A percentile compares a stretch with the other conserved stretches of the same genome.
These are phyloP conservation scores for Mycena venus DNA, from an alignment of 768 basidiomycete genomes.

Conservation along the genomic window DNA sequence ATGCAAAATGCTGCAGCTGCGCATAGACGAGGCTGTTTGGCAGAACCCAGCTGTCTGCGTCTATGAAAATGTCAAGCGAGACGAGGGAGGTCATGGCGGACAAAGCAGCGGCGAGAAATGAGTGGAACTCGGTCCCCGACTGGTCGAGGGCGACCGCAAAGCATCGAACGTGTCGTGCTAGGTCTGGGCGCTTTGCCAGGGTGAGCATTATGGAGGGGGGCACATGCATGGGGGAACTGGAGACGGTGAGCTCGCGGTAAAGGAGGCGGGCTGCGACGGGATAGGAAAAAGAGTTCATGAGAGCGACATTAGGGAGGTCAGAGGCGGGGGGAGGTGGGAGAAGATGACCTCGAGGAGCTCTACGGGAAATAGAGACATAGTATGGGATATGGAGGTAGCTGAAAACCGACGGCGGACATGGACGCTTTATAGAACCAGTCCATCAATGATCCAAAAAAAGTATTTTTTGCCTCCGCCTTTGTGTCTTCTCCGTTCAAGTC, in stretches of 20 bases:
- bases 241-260: conserved; percentile 69
- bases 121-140: conserved; percentile 52
- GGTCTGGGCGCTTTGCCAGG: conserved; percentile 67
- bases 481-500: conserved; percentile 6
- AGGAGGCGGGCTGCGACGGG: conserved; percentile 71
- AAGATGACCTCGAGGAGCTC: conserved; percentile 74
- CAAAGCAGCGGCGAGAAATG: conserved; percentile 69
- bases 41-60: conserved; percentile 71
- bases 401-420: no score
- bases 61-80: conserved; percentile 69
- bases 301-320: conserved; percentile 66
- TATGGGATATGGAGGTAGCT: no score
- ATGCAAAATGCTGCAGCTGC: conserved; percentile 67
- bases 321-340: conserved; percentile 37
- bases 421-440: no score
- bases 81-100: conserved; percentile 71
- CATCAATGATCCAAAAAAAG: no score
- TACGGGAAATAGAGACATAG: conserved; percentile 69
- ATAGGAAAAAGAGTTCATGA: conserved; percentile 55
- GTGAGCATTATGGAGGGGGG: conserved; percentile 58
- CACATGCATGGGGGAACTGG: conserved; percentile 55
- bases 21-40: conserved; percentile 52
- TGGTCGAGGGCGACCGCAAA: conserved; percentile 69
- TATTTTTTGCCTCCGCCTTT: no score
- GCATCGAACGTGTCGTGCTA: conserved; percentile 73